Base-by-base conservation (phyloP, 352 stramenopile species). In the Sclerospora graminicola region DNA sequence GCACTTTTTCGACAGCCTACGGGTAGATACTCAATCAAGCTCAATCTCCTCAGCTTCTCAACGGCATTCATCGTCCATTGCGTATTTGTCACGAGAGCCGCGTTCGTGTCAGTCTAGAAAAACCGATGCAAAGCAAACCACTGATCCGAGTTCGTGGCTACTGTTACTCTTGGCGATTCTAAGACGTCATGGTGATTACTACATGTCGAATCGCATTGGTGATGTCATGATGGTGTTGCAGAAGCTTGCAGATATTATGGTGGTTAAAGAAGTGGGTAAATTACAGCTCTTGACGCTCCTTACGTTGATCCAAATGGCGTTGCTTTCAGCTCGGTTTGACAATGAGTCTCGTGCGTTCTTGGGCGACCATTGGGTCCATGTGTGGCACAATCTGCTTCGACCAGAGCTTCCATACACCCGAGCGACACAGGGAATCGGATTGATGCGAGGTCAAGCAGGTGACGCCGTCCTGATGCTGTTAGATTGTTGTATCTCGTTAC, bases 181-280 rank as follows among this genome's bases (percentile, higher is more conserved):
- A 5, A 58, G 43, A 27, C 70, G 72, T 24, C 64, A 82, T 18
- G 69, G 70, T 10, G 62, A 65, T 36, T 74, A 77, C 41, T 80
- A 78, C 35, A 38, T 75, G 14, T 45, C 41, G 8, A 82, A 78
- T 43, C 62, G 66, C 13, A 67, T 83, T 41, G 69, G 62, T 8
- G 72, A 84, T 31, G 36, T 81, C n/a, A 82, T 82, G 60, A 52
- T 66, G 8, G 34, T 78, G 9, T 65, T 82, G 43, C 45, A 63
- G 14, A 66, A 70, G n/a, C 52, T 84, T 4, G 44, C 29, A 3
- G 43, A 75, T 32, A 57, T 63, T 32, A 31, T 82, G 11, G 53
- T 75, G 1, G 46, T 66, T 8, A 80, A 81, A 40, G 60, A 68
- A 43, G 48, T 84, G 16, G 53, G 60, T 0, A 71, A 77, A 33